phyloP scores from a whole-genome alignment of 345 rosid species.

The Aquilaria malaccensis region DNA sequence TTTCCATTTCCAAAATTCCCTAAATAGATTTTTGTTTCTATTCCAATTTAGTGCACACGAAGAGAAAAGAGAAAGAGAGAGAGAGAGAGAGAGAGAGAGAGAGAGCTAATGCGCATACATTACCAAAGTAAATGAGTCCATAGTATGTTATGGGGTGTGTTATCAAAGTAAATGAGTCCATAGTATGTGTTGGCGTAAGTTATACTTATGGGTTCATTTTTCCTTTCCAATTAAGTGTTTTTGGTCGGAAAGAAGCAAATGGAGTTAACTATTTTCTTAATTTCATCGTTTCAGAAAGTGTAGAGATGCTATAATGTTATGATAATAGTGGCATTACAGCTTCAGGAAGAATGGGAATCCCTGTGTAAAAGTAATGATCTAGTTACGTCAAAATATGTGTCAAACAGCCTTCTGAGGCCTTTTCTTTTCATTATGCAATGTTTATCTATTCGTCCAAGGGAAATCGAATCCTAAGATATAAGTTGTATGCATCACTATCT shows the following conservation, averaged over 20 bases:
- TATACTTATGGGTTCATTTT: too few relatives aligned
- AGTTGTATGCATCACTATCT: conserved; percentile 33
- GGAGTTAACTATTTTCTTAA: background rate
- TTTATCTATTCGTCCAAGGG: conserved; percentile 36
- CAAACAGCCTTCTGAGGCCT: conserved; percentile 21
- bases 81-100: too few relatives aligned
- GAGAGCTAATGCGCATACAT: too few relatives aligned
- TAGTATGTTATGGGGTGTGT: too few relatives aligned
- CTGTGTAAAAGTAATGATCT: conserved; percentile 29
- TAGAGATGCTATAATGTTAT: conserved; percentile 64
- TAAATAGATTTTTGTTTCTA: too few relatives aligned
- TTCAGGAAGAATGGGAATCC: conserved; percentile 65
- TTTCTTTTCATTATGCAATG: conserved; percentile 55
- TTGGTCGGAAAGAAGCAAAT: conserved; percentile 3
- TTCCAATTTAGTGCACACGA: too few relatives aligned
- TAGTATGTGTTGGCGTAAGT: too few relatives aligned
- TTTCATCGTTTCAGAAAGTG: conserved; percentile 37
- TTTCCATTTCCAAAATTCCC: too few relatives aligned
- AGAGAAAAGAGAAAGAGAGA: too few relatives aligned
- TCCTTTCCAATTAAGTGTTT: background rate
- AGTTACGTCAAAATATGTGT: conserved; percentile 42
- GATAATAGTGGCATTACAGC: conserved; percentile 44
- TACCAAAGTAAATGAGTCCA: too few relatives aligned
- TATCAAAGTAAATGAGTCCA: too few relatives aligned
- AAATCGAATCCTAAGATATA: conserved; percentile 38